These are phyloP conservation scores for Isatis tinctoria DNA, from an alignment of 345 rosid genomes.

Conservation along the genomic window DNA sequence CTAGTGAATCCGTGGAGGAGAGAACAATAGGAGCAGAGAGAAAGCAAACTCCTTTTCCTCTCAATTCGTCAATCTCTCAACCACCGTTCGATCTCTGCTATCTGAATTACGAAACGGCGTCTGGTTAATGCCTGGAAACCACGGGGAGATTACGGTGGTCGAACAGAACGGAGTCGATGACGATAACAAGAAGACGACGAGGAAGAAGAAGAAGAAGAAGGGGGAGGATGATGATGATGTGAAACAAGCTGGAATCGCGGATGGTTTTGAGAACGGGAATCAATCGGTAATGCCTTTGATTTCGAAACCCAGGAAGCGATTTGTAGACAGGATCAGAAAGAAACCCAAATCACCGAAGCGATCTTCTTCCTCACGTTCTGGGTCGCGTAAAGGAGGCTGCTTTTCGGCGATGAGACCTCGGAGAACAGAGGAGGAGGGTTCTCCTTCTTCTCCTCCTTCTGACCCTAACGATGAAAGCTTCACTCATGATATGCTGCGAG, in stretches of 20 bases:
- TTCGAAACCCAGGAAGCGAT: slow-evolving; percentile 21
- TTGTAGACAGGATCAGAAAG: slow-evolving; percentile 3
- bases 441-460: slow-evolving; percentile 18
- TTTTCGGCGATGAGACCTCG: slow-evolving; percentile 18
- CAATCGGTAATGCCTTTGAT: slow-evolving; percentile 10
- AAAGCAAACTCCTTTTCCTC: not conserved
- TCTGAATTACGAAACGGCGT: not conserved
- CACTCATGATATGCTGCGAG: slow-evolving; percentile 30
- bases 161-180: slow-evolving; percentile 20
- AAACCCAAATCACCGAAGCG: slow-evolving; percentile 25
- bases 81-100: not conserved
- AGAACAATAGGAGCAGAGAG: not conserved
- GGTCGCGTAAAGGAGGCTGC: slow-evolving; percentile 30
- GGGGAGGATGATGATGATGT: not conserved
- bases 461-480: slow-evolving; percentile 35
- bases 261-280: not conserved
- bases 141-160: slow-evolving; percentile 17
- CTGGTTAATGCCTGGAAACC: slow-evolving; percentile 34
- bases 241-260: not conserved
- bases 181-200: slow-evolving; percentile 4
- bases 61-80: not conserved
- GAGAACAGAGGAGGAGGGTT: not conserved
- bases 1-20: slow-evolving; percentile 12
- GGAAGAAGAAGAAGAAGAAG: slow-evolving; percentile 9
- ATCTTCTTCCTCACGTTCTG: slow-evolving; percentile 6